Evolutionary conservation across 352 stramenopile genomes (phyloP).

Genomic region (Pythium phragmiticola): DNA sequence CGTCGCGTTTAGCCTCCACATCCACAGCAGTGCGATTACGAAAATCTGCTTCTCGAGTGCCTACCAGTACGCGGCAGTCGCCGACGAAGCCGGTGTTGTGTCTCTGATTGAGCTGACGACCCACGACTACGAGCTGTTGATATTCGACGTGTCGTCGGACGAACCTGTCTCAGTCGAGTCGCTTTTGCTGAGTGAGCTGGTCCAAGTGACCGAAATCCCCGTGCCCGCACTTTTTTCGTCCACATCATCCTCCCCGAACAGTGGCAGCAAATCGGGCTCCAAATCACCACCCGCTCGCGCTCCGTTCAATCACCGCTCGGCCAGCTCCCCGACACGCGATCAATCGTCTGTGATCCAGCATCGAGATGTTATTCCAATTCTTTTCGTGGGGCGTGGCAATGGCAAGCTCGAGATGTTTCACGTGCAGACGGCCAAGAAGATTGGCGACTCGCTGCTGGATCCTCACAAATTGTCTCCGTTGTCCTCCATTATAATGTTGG

Average conservation of each 20-base stretch:
- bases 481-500: conserved; percentile 67
- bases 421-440: conserved; percentile 62
- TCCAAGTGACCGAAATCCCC: conserved; percentile 62
- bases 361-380: conserved; percentile 51
- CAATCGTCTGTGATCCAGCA: conserved; percentile 33
- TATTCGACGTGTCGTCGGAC: conserved; percentile 51
- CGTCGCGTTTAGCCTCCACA: conserved; percentile 50
- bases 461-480: conserved; percentile 35
- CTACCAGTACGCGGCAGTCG: conserved; percentile 50
- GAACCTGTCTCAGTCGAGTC: conserved; percentile 59
- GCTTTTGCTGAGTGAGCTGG: conserved; percentile 61
- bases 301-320: conserved; percentile 15
- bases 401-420: conserved; percentile 78
- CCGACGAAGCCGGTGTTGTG: conserved; percentile 57
- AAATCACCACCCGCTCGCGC: conserved; percentile 10
- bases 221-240: conserved; percentile 6
- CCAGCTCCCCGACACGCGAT: conserved; percentile 15
- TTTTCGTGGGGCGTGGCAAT: conserved; percentile 70
- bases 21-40: conserved; percentile 57
- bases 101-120: conserved; percentile 53
- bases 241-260: conserved; percentile 1
- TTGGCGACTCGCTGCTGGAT: conserved; percentile 62
- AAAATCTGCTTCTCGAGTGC: conserved; percentile 46
- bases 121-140: conserved; percentile 55
- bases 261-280: conserved; percentile 6